Evolutionary conservation across 163 green algal genomes (phyloP), one percentile per base, ranked within the genome.

Genomic region (Chlorella variabilis): DNA sequence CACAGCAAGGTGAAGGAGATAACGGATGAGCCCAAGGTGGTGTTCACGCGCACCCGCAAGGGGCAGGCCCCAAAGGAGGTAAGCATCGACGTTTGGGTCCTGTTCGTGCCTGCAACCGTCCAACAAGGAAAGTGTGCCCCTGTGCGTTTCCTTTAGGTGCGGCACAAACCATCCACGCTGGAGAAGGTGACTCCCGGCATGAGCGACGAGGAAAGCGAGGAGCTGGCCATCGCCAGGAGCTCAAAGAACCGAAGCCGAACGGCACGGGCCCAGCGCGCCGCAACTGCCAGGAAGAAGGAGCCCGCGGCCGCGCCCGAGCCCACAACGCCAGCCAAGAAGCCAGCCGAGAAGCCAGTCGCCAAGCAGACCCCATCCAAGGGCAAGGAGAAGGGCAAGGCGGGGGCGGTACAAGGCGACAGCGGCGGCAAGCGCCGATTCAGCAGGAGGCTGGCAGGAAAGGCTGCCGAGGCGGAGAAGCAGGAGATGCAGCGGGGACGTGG

Each of bases 91-190:
- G n/a, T n/a, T n/a, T n/a, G n/a, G n/a, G n/a, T n/a, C n/a, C n/a
- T n/a, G n/a, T n/a, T n/a, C n/a, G n/a, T n/a, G n/a, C n/a, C n/a
- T n/a, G n/a, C n/a, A n/a, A n/a, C n/a, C n/a, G 25, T 31, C 15
- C 58, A 4, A 66, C 45, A 54, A 15, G 11, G 15, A 15, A 23
- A 15, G 45, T 54, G 11, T 11, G 15, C 15, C 45, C 11, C 45
- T 54, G 45, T 54, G 45, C 15, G 45, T 54, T 54, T 54, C 45
- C 45, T 4, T 31, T 33, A 77, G 70, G 70, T 77, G 38, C 17
- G 9, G 20, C 77, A 83, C 63, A 83, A 83, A 7, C 77, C 77
- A 3, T 69, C 42, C 29, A 83, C 77, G 0, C 70, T 83, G 56
- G 77, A 83, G 39, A 78, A 79, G 58, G 61, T 79, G 39, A 25